A percentile compares a stretch with the other conserved stretches of the same genome.
Evolutionary conservation across 805 yeast genomes (phyloP).

Genomic region (Zygosaccharomyces kombuchaensis): DNA sequence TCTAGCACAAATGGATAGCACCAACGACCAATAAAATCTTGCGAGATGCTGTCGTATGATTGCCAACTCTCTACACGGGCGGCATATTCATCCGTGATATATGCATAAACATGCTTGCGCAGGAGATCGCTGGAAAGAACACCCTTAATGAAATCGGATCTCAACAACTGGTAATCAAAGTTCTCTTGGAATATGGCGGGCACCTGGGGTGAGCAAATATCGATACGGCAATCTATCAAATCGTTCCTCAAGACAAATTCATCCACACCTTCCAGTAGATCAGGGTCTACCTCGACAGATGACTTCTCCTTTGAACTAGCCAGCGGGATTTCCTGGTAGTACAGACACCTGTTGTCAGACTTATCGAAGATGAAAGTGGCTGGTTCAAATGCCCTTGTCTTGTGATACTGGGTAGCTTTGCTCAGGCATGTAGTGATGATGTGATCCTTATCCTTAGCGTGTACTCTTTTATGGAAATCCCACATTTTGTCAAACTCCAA

Average conservation of each 20-base stretch:
- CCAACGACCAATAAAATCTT: constrained; percentile 88
- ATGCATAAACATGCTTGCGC: constrained; percentile 87
- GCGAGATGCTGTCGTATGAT: constrained; percentile 86
- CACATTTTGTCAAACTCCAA: constrained; percentile 72
- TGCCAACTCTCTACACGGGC: constrained; percentile 95
- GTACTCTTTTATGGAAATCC: constrained; percentile 67
- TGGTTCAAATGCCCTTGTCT: constrained; percentile 80
- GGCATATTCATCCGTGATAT: constrained; percentile 78
- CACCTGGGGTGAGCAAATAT: constrained; percentile 89
- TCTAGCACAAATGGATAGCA: constrained; percentile 90
- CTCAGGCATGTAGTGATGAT: constrained; percentile 92
- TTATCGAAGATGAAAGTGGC: constrained; percentile 81
- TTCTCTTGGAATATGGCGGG: constrained; percentile 95
- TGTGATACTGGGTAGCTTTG: constrained; percentile 77
- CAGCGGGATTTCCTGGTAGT: constrained; percentile 73
- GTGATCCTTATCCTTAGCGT: constrained; percentile 76
- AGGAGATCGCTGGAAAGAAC: constrained; percentile 85
- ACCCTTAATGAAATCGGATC: constrained; percentile 87
- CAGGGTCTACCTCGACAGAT: constrained; percentile 71
- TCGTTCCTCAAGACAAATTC: constrained; percentile 85
- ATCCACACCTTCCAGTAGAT: constrained; percentile 65
- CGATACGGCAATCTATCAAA: constrained; percentile 92
- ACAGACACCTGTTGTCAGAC: constrained; percentile 68
- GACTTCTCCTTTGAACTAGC: constrained; percentile 44
- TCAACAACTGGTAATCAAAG: constrained; percentile 84